These are phyloP conservation scores for Amanita rimosa DNA, from an alignment of 768 basidiomycete genomes.

Conservation along the genomic window DNA sequence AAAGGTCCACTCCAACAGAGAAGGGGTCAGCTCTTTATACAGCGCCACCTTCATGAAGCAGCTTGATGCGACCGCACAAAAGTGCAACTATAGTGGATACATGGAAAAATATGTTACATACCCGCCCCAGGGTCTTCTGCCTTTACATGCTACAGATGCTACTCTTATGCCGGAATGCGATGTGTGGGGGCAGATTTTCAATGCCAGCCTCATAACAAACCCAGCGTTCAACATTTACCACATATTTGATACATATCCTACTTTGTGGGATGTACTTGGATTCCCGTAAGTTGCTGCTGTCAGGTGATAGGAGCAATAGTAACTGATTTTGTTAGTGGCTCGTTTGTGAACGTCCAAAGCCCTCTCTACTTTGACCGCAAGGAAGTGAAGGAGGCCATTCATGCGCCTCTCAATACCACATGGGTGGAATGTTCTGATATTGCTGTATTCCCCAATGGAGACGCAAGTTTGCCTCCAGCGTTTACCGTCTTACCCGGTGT, in stretches of 20 bases:
- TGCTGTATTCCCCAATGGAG: conserved; percentile 52
- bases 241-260: conserved; percentile 66
- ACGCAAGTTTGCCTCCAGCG: conserved; percentile 48
- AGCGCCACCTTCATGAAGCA: no score
- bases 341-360: conserved; percentile 41
- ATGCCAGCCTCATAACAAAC: conserved; percentile 49
- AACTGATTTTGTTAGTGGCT: conserved; percentile 26
- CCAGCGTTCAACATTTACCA: conserved; percentile 72
- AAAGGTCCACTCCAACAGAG: no score
- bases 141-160: conserved; percentile 48
- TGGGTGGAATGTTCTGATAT: conserved; percentile 57
- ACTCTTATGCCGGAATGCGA: conserved; percentile 43
- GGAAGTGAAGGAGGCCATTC: no score
- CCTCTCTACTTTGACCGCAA: conserved; percentile 61
- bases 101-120: conserved; percentile 46
- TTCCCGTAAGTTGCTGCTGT: conserved; percentile 42
- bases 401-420: conserved; percentile 22
- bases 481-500: conserved; percentile 61
- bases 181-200: conserved; percentile 55
- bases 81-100: no score
- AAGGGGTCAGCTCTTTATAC: no score
- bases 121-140: conserved; percentile 51
- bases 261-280: conserved; percentile 13
- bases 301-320: neutral
- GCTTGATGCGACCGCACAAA: no score